Percentiles rank a stretch among this genome's conserved stretches.
Conservation (phyloP, 148 eudicot genomes). For the Rhododendron simsii region DNA sequence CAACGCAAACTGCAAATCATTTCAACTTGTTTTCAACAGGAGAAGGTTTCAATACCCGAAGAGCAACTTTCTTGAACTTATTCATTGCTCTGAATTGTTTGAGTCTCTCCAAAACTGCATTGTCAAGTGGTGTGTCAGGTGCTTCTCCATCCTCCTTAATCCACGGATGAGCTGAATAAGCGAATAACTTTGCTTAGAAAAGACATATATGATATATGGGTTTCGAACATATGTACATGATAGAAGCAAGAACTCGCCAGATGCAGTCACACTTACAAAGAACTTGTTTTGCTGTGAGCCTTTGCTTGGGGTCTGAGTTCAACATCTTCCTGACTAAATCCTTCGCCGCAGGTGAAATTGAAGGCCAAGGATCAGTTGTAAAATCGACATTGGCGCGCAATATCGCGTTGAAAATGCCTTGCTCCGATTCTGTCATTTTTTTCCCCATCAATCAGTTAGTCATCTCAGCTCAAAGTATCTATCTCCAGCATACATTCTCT, state of each 20-base stretch:
- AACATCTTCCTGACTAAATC: conserved; percentile 93
- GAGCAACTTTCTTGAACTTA: conserved; percentile 94
- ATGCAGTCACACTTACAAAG: conserved; percentile 45
- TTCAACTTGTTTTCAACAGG: background rate
- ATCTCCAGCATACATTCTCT: background rate
- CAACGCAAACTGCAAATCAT: background rate
- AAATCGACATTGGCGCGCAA: conserved; percentile 81
- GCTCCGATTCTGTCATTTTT: conserved; percentile 68
- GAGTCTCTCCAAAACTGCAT: conserved; percentile 70
- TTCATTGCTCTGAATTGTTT: conserved; percentile 96
- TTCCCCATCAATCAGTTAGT: background rate
- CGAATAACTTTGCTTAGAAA: background rate
- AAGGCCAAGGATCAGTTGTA: conserved; percentile 90
- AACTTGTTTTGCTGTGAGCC: conserved; percentile 84
- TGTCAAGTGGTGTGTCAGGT: conserved; percentile 95
- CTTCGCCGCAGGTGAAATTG: conserved; percentile 79
- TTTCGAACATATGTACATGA: background rate
- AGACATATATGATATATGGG: background rate
- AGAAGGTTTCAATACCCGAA: conserved; percentile 47
- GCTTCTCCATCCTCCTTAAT: conserved; percentile 92
- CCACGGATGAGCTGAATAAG: conserved; percentile 76
- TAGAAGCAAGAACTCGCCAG: background rate
- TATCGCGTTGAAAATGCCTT: conserved; percentile 94
- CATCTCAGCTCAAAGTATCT: background rate
- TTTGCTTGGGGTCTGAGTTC: conserved; percentile 78